Percentiles rank a stretch among this genome's conserved stretches.
phyloP scores from a whole-genome alignment of 306 rosid species.

The Trifolium fragiferum region DNA sequence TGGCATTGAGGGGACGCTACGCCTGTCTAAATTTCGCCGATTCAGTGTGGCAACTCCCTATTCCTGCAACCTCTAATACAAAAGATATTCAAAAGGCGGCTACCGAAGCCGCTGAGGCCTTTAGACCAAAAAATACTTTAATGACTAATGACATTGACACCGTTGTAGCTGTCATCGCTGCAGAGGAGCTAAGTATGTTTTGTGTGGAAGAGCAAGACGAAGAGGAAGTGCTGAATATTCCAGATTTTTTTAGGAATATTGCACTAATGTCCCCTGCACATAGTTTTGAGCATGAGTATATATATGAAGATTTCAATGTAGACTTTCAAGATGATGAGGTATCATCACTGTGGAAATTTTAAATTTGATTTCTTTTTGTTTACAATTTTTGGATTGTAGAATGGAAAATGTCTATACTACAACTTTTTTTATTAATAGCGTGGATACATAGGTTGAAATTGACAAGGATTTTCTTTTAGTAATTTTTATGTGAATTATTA shows the following conservation, averaged over 20 bases:
- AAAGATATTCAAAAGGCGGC: conserved; percentile 9
- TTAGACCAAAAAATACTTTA: not conserved
- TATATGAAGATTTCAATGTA: not conserved
- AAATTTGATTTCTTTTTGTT: not conserved
- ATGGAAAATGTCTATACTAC: not conserved
- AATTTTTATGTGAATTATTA: no score
- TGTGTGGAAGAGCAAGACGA: not conserved
- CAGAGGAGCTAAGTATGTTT: not conserved
- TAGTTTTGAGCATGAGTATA: not conserved
- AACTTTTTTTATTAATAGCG: not conserved
- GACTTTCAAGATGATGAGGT: not conserved
- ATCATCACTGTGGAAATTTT: not conserved
- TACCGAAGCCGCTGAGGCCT: not conserved
- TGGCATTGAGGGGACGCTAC: not conserved
- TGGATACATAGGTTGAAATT: not conserved
- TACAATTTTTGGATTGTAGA: not conserved
- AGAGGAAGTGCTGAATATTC: not conserved
- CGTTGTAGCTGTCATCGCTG: not conserved
- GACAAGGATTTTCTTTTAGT: not conserved
- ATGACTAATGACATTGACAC: not conserved
- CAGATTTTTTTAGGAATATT: not conserved
- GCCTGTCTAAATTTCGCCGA: not conserved
- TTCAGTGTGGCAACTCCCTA: not conserved
- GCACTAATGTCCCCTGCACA: conserved; percentile 5
- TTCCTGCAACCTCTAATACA: not conserved